Percentiles rank a stretch among this genome's conserved stretches.
These are phyloP conservation scores for Ballota nigra DNA, from an alignment of 257 asterid species.

Conservation along the genomic window DNA sequence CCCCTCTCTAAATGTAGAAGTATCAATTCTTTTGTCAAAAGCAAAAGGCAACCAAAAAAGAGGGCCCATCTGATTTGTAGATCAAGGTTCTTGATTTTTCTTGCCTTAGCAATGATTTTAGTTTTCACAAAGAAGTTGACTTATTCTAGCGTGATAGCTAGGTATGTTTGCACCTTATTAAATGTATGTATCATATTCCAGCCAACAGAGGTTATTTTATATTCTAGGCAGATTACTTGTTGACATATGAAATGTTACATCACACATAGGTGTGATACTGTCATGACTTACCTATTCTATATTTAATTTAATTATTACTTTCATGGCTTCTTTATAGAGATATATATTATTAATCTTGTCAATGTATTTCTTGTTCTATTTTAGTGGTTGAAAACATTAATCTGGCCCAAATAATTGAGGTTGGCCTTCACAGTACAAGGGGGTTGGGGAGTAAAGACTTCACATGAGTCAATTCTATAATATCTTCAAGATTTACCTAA, in stretches of 20 bases:
- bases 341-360: neutral
- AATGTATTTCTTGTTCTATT: too few species aligned
- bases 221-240: neutral
- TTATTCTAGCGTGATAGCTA: neutral
- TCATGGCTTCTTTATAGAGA: neutral
- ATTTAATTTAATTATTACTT: neutral
- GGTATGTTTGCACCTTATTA: neutral
- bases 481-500: neutral
- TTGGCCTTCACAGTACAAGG: neutral
- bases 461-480: constrained; percentile 13
- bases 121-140: constrained; percentile 25
- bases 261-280: constrained; percentile 17
- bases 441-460: neutral
- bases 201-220: constrained; percentile 5
- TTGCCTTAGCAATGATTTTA: constrained; percentile 17
- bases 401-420: neutral
- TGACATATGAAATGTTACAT: constrained; percentile 26
- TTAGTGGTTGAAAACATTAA: neutral
- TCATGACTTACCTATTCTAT: constrained; percentile 23
- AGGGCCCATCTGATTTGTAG: constrained; percentile 6
- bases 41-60: neutral
- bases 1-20: neutral
- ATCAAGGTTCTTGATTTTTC: constrained; percentile 14
- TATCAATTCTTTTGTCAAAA: constrained; percentile 27
- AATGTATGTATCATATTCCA: neutral